Percentiles rank a stretch among this genome's conserved stretches.
These are phyloP conservation scores for Xylariaceae sp. DNA, from an alignment of 2,329 filamentous ascomycete genomes.

Conservation along the genomic window DNA sequence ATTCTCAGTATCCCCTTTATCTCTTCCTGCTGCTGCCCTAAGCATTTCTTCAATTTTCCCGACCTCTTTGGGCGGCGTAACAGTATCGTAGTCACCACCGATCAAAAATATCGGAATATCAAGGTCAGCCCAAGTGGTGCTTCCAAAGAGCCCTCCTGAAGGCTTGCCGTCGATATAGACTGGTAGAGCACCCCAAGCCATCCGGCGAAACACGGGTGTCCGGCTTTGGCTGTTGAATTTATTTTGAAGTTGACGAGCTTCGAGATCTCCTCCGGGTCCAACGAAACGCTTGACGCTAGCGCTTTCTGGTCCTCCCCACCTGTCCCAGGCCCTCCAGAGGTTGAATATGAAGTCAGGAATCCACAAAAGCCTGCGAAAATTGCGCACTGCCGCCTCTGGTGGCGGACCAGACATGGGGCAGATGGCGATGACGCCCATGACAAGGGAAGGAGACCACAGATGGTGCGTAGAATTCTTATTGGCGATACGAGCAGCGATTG, in stretches of 20 bases:
- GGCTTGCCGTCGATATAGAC: slow-evolving; percentile 58
- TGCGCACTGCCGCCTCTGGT: slow-evolving; percentile 55
- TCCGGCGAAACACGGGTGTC: slow-evolving; percentile 81
- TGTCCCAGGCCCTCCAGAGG: slow-evolving; percentile 77
- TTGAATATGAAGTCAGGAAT: slow-evolving; percentile 78
- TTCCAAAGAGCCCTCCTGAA: slow-evolving; percentile 70
- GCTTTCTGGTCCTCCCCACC: slow-evolving; percentile 78
- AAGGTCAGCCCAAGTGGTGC: slow-evolving; percentile 74
- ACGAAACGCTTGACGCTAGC: slow-evolving; percentile 80
- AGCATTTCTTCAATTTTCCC: slow-evolving; percentile 65
- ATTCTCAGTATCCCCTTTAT: neutral
- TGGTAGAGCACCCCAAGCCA: slow-evolving; percentile 76
- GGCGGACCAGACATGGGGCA: slow-evolving; percentile 76
- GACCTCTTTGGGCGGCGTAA: slow-evolving; percentile 76
- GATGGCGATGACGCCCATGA: slow-evolving; percentile 80
- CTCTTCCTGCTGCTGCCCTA: slow-evolving; percentile 17
- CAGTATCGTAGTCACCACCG: slow-evolving; percentile 75
- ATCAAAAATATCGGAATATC: slow-evolving; percentile 78
- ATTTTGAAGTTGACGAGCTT: slow-evolving; percentile 71
- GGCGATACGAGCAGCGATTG: slow-evolving; percentile 75
- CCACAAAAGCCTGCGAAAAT: slow-evolving; percentile 64
- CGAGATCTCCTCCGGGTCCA: slow-evolving; percentile 67
- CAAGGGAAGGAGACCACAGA: slow-evolving; percentile 62
- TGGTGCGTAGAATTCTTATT: slow-evolving; percentile 52
- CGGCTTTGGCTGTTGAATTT: slow-evolving; percentile 83